Evolutionary conservation across 805 yeast species (phyloP), one percentile per base, ranked within the genome.

Genomic region (Saturnispora halmiae): DNA sequence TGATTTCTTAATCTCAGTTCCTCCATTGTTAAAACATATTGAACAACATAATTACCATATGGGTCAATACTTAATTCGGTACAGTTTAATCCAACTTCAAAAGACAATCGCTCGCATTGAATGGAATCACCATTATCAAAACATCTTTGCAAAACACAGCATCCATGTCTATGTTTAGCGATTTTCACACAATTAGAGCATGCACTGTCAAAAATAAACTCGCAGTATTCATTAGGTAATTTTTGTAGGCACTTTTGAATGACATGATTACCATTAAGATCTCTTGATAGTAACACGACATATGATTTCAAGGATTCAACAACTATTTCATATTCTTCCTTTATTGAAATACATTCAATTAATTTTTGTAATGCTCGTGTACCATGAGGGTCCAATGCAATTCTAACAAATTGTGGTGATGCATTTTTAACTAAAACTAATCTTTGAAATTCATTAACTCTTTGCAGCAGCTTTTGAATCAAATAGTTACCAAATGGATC

Each of bases 401-500:
- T 82, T 31, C 80, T 67, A 31, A 83, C 79, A 53, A 88, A 73
- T 31, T 77, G 78, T 2, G 82, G 75, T 3, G 87, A 70, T 4
- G 94, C 85, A 48, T 77, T 78, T 46, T 73, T 66, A 24, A 90
- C 81, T 35, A 92, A 60, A 13, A 68, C 60, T 11, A 82, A 66
- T 45, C 95, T 69, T 61, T 90, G 94, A 45, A 72, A 79, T 29
- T 70, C 68, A 28, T 71, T 65, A 20, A 87, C 81, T 48, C 77
- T 73, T 56, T 88, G 96, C 48, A 92, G 69, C 42, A 92, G 63
- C 60, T 90, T 92, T 62, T 92, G 98, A 49, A 94, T 76, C 54
- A 92, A 67, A 54, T 92, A 92, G 59, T 92, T 92, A n/a, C 98
- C 98, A 65, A 92, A 92, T 5, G 97, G 95, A 60, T 88, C 95